Evolutionary conservation across 768 basidiomycete species (phyloP).

Genomic region (Tricholoma furcatifolium): DNA sequence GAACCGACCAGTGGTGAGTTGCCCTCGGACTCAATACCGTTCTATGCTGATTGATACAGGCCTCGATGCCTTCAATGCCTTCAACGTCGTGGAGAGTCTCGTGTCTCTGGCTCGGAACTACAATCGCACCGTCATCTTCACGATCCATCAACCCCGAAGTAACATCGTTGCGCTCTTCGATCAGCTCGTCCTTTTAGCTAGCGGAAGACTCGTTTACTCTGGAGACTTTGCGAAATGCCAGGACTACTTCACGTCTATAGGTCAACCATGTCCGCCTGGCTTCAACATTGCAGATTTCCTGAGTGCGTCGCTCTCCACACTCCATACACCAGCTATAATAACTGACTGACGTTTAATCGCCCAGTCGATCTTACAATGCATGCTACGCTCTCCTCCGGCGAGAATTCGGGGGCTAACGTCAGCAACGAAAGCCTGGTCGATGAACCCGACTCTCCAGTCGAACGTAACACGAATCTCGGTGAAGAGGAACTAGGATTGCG

Average conservation of each 20-base stretch:
- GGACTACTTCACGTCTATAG: constrained; percentile 76
- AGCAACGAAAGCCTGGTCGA: constrained; percentile 27
- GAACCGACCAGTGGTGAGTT: constrained; percentile 90
- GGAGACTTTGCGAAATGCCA: constrained; percentile 76
- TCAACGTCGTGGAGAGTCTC: constrained; percentile 89
- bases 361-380: constrained; percentile 75
- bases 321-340: neutral
- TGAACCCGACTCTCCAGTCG: constrained; percentile 17
- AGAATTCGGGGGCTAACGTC: constrained; percentile 19
- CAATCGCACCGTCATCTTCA: constrained; percentile 94
- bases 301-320: constrained; percentile 49
- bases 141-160: constrained; percentile 96
- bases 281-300: constrained; percentile 98
- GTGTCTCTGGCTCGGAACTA: constrained; percentile 84
- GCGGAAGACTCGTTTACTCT: constrained; percentile 83
- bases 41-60: constrained; percentile 40
- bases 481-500: constrained; percentile 73
- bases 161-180: constrained; percentile 98
- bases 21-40: neutral
- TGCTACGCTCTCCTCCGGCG: constrained; percentile 39
- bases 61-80: constrained; percentile 93
- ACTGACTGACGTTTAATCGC: neutral
- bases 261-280: constrained; percentile 83
- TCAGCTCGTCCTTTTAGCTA: constrained; percentile 81
- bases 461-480: constrained; percentile 42